phyloP scores from a whole-genome alignment of 352 stramenopile genomes.

The Phytophthora fragariaefolia region DNA sequence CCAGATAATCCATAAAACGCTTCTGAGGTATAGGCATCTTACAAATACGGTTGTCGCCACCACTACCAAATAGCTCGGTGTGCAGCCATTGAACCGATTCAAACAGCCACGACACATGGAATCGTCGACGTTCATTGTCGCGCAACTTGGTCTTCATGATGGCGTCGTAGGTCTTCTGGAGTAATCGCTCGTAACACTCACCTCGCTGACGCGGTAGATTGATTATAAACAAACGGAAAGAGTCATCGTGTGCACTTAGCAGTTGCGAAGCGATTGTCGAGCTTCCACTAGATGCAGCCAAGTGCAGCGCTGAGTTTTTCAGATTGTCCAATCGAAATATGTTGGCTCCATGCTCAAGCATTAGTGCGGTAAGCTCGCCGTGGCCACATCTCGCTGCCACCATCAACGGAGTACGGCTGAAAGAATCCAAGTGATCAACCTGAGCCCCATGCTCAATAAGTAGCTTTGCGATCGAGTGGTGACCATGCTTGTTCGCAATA shows the following conservation, averaged over 20 bases:
- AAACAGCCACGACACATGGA: slow-evolving; percentile 67
- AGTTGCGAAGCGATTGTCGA: slow-evolving; percentile 48
- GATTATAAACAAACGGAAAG: slow-evolving; percentile 52
- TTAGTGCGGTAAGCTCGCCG: slow-evolving; percentile 51
- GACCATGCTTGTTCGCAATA: slow-evolving; percentile 57
- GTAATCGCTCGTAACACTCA: slow-evolving; percentile 43
- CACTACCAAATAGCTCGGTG: slow-evolving; percentile 37
- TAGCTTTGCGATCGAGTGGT: slow-evolving; percentile 49
- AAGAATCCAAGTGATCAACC: slow-evolving; percentile 56
- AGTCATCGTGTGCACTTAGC: slow-evolving; percentile 54
- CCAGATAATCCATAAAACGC: slow-evolving; percentile 55
- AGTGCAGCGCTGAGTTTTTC: slow-evolving; percentile 74
- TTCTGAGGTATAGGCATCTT: slow-evolving; percentile 41
- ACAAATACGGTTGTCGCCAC: slow-evolving; percentile 22
- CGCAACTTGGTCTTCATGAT: slow-evolving; percentile 70
- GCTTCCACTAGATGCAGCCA: slow-evolving; percentile 65
- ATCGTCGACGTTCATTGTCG: slow-evolving; percentile 67
- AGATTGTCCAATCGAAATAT: slow-evolving; percentile 64
- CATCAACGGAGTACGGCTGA: slow-evolving; percentile 65
- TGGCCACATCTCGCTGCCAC: slow-evolving; percentile 62
- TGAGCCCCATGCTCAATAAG: slow-evolving; percentile 53
- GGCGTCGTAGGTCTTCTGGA: slow-evolving; percentile 47
- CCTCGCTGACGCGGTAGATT: slow-evolving; percentile 39
- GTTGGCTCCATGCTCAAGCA: slow-evolving; percentile 50
- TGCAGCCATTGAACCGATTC: slow-evolving; percentile 60